Percentiles rank a stretch among this genome's conserved stretches.
These are phyloP conservation scores for Cercophora sp. DNA, from an alignment of 495 filamentous ascomycete genomes.

Conservation along the genomic window DNA sequence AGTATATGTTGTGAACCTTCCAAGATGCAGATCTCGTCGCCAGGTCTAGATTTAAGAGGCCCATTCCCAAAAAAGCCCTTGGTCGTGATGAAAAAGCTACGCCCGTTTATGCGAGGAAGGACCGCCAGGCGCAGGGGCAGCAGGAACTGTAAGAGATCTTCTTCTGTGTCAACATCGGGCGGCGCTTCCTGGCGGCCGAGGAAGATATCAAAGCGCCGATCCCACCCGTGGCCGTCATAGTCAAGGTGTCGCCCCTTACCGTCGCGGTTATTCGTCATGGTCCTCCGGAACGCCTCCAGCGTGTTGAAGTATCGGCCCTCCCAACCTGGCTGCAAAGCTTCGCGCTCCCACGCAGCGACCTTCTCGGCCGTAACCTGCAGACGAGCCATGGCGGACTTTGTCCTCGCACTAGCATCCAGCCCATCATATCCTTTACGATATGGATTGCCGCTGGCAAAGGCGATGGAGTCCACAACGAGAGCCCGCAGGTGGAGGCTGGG, in stretches of 20 bases:
- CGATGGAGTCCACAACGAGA: neutral
- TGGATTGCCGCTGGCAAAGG: neutral
- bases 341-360: neutral
- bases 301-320: neutral
- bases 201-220: neutral
- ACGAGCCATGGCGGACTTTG: neutral
- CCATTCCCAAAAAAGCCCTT: neutral
- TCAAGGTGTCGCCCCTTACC: neutral
- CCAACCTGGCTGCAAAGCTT: neutral
- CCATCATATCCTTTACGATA: neutral
- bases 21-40: neutral
- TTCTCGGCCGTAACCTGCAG: neutral
- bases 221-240: neutral
- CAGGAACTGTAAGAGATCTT: neutral
- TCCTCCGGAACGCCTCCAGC: neutral
- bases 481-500: no score
- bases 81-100: slow-evolving; percentile 1
- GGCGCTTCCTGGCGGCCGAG: neutral
- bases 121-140: neutral
- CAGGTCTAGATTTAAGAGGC: neutral
- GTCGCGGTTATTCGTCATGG: neutral
- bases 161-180: neutral
- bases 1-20: neutral
- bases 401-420: neutral
- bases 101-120: neutral